phyloP scores from a whole-genome alignment of 176 grass and related monocot species.

The Melocanna baccifera region DNA sequence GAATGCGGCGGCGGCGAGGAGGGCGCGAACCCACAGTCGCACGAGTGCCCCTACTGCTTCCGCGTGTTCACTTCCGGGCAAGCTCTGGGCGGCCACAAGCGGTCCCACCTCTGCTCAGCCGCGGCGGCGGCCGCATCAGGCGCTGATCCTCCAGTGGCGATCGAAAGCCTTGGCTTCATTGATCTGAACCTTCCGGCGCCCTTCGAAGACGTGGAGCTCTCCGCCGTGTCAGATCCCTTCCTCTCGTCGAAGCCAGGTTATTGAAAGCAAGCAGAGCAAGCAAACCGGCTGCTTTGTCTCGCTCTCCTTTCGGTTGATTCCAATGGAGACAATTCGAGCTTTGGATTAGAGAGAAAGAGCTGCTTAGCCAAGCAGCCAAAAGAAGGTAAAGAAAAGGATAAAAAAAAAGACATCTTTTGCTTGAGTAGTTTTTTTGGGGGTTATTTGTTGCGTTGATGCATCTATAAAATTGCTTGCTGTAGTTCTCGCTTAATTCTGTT shows the following conservation, averaged over 20 bases:
- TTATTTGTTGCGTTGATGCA: conserved; percentile 31
- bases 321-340: conserved; percentile 12
- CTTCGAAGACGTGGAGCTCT: conserved; percentile 49
- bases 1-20: conserved; percentile 27
- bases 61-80: conserved; percentile 66
- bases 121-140: conserved; percentile 7
- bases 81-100: conserved; percentile 80
- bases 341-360: conserved; percentile 15
- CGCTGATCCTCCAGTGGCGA: not conserved
- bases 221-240: conserved; percentile 56
- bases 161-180: conserved; percentile 39
- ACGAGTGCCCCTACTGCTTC: conserved; percentile 58
- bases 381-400: conserved; percentile 32
- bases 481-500: conserved; percentile 16
- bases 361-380: conserved; percentile 21
- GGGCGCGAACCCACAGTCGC: conserved; percentile 6
- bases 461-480: conserved; percentile 10
- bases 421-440: conserved; percentile 14
- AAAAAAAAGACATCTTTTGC: conserved; percentile 24
- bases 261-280: conserved; percentile 46
- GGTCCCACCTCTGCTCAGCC: conserved; percentile 42
- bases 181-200: conserved; percentile 64
- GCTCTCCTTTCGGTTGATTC: conserved; percentile 26
- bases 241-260: conserved; percentile 28
- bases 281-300: conserved; percentile 19